A percentile compares a stretch with the other conserved stretches of the same genome.
These are phyloP conservation scores for Solanum pimpinellifolium DNA, from an alignment of 257 asterid species.

Conservation along the genomic window DNA sequence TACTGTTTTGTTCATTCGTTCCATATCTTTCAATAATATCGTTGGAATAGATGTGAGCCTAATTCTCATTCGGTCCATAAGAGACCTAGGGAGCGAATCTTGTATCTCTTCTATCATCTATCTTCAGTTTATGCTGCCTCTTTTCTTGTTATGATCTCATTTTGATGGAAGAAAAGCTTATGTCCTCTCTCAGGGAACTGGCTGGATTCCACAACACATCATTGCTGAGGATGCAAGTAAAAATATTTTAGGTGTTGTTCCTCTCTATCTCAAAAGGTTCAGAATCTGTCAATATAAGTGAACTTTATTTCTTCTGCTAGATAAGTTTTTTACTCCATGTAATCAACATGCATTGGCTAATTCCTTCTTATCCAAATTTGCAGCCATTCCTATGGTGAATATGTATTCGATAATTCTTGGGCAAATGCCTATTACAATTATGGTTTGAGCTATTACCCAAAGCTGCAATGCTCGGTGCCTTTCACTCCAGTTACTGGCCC, in stretches of 20 bases:
- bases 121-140: background rate
- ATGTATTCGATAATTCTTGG: slow-evolving; percentile 98
- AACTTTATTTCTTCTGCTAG: background rate
- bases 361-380: slow-evolving; percentile 14
- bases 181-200: slow-evolving; percentile 59
- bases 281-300: background rate
- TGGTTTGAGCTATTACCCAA: slow-evolving; percentile 92
- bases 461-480: slow-evolving; percentile 81
- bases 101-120: background rate
- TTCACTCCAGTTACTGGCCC: slow-evolving; percentile 95
- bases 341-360: background rate
- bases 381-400: slow-evolving; percentile 99
- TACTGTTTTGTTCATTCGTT: background rate
- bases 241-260: slow-evolving; percentile 76
- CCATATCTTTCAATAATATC: background rate
- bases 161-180: slow-evolving; percentile 10
- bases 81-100: background rate
- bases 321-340: background rate
- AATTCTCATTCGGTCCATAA: background rate
- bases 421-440: slow-evolving; percentile 86
- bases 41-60: background rate
- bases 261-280: slow-evolving; percentile 93
- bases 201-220: slow-evolving; percentile 90
- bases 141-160: background rate
- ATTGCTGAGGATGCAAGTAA: slow-evolving; percentile 56